A percentile compares a stretch with the other conserved stretches of the same genome.
These are phyloP conservation scores for Pseudocercospora ulei DNA, from an alignment of 2,329 filamentous ascomycete species.

Conservation along the genomic window DNA sequence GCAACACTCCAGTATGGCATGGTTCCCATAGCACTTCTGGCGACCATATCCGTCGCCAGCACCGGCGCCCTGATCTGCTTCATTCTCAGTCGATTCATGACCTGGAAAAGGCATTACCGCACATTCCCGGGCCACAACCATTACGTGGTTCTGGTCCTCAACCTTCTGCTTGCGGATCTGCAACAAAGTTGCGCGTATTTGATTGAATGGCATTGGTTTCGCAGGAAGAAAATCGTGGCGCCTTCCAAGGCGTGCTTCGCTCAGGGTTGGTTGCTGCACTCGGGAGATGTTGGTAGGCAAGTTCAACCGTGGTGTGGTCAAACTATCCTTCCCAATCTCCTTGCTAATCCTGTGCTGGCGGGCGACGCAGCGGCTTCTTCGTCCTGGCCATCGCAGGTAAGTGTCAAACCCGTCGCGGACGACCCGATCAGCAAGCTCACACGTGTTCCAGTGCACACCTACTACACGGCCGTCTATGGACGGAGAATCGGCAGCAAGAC, in stretches of 20 bases:
- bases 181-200: slow-evolving; percentile 57
- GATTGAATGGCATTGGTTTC: slow-evolving; percentile 53
- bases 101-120: slow-evolving; percentile 30
- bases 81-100: slow-evolving; percentile 29
- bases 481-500: slow-evolving; percentile 44
- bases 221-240: slow-evolving; percentile 46
- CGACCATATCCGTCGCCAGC: slow-evolving; percentile 28
- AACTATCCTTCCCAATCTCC: too few relatives aligned
- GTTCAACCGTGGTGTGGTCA: neutral
- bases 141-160: slow-evolving; percentile 60
- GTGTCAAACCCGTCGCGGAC: neutral
- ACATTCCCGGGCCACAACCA: slow-evolving; percentile 46
- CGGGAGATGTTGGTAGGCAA: slow-evolving; percentile 53
- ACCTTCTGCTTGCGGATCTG: slow-evolving; percentile 58
- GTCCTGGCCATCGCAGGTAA: slow-evolving; percentile 51
- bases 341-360: too few relatives aligned
- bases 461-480: slow-evolving; percentile 51
- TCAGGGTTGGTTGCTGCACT: slow-evolving; percentile 61
- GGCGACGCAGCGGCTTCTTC: slow-evolving; percentile 51
- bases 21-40: slow-evolving; percentile 28
- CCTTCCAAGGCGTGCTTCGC: slow-evolving; percentile 49
- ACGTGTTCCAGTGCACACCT: slow-evolving; percentile 50
- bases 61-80: slow-evolving; percentile 29
- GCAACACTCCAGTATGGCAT: slow-evolving; percentile 25
- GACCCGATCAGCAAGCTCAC: neutral